Evolutionary conservation across 2,329 filamentous ascomycete species (phyloP).

Genomic region (Dactylellina sp.): DNA sequence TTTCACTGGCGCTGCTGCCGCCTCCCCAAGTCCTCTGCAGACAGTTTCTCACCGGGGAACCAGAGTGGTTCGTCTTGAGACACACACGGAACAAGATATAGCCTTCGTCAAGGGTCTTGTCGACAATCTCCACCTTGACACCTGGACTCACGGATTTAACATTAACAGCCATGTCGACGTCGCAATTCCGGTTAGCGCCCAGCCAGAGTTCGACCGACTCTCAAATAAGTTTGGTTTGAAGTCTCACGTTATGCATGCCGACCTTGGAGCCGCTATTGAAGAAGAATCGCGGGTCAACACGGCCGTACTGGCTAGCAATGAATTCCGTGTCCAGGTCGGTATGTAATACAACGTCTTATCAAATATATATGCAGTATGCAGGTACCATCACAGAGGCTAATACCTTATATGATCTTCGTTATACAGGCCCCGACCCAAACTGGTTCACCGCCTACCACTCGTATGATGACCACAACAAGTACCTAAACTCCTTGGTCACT

Average conservation of each 20-base stretch:
- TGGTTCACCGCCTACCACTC: constrained; percentile 71
- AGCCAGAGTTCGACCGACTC: constrained; percentile 64
- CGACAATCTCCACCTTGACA: constrained; percentile 62
- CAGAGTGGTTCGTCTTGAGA: constrained; percentile 64
- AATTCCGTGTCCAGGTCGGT: constrained; percentile 58
- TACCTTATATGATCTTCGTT: constrained; percentile 56
- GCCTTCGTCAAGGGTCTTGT: constrained; percentile 63
- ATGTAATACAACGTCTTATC: constrained; percentile 56
- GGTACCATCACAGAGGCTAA: constrained; percentile 58
- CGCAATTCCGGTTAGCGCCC: constrained; percentile 64
- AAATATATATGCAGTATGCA: constrained; percentile 61
- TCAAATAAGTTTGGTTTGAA: constrained; percentile 61
- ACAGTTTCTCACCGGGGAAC: constrained; percentile 64
- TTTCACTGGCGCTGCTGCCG: constrained; percentile 42
- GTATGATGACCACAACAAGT: constrained; percentile 69
- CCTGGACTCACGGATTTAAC: constrained; percentile 62
- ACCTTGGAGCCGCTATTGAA: constrained; percentile 65
- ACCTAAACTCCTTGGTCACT: constrained; percentile 66
- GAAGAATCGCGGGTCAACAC: constrained; percentile 60
- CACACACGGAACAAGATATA: constrained; percentile 61
- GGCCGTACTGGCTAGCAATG: constrained; percentile 22
- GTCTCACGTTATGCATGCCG: constrained; percentile 64
- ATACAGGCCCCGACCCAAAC: constrained; percentile 45
- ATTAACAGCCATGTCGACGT: constrained; percentile 64
- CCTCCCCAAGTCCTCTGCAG: constrained; percentile 22